These are phyloP conservation scores for Neckera pumila DNA, from an alignment of 225 moss, liverwort and hornwort species.

Conservation along the genomic window DNA sequence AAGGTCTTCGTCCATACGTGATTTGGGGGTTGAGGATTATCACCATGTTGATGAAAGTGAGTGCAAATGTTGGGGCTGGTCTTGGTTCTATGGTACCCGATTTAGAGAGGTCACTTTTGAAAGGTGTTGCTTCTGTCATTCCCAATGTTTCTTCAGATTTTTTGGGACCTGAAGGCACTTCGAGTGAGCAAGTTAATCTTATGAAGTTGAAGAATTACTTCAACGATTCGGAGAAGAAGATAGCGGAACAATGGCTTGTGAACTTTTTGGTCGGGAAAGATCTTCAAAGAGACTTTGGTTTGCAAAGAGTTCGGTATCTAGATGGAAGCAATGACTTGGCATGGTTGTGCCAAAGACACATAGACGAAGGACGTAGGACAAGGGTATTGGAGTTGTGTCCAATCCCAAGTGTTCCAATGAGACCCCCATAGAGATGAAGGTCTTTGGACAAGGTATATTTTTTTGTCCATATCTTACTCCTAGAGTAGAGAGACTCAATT, in stretches of 20 bases:
- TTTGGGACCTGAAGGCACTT: not conserved
- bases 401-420: not conserved
- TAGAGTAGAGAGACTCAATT: accelerated
- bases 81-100: not conserved
- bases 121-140: not conserved
- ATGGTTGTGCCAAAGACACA: not conserved
- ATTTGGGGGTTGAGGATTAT: not conserved
- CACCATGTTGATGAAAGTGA: not conserved
- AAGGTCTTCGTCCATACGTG: not conserved
- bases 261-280: not conserved
- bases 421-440: too few relatives aligned
- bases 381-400: not conserved
- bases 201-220: not conserved
- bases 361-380: not conserved
- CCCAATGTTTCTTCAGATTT: not conserved
- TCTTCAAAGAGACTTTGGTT: not conserved
- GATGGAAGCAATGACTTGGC: not conserved
- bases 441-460: not conserved
- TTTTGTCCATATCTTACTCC: not conserved
- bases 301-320: not conserved
- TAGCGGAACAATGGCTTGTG: not conserved
- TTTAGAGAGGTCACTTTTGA: not conserved
- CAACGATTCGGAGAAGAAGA: not conserved
- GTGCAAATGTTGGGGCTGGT: not conserved
- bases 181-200: not conserved